Percentiles rank a stretch among this genome's conserved stretches.
Conservation (phyloP, 2,329 filamentous ascomycete species). For the Purpureocillium lavendulum region DNA sequence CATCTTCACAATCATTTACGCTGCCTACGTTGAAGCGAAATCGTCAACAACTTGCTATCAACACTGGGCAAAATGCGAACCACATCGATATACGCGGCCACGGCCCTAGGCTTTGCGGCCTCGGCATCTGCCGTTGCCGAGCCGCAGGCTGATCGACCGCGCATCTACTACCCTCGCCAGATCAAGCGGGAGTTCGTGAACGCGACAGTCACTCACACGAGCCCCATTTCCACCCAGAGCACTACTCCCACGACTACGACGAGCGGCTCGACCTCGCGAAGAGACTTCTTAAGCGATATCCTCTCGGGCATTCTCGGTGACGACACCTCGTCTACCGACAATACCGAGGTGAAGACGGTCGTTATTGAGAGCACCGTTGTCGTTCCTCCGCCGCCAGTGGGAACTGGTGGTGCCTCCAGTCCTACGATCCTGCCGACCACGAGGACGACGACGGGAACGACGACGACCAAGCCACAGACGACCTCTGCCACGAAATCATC, state of each 20-base stretch:
- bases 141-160: conserved; percentile 34
- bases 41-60: not conserved
- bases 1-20: conserved; percentile 10
- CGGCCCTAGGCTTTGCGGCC: conserved; percentile 33
- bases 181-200: conserved; percentile 44
- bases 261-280: conserved; percentile 7
- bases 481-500: not conserved
- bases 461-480: not conserved
- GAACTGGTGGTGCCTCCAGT: not conserved
- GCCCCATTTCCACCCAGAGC: conserved; percentile 9
- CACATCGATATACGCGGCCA: conserved; percentile 35
- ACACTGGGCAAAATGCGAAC: conserved; percentile 37
- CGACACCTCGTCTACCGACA: not conserved
- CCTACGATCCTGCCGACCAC: not conserved
- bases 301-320: conserved; percentile 13
- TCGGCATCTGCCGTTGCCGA: conserved; percentile 36
- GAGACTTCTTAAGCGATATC: conserved; percentile 13
- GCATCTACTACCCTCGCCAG: conserved; percentile 49
- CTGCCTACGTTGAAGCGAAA: not conserved
- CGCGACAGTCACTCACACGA: conserved; percentile 25
- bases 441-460: not conserved
- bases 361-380: not conserved
- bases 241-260: conserved; percentile 10
- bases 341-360: not conserved
- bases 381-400: not conserved